Percentiles rank a stretch among this genome's conserved stretches.
phyloP scores from a whole-genome alignment of 2,329 filamentous ascomycete species.

The Chalaropsis thielavioides region DNA sequence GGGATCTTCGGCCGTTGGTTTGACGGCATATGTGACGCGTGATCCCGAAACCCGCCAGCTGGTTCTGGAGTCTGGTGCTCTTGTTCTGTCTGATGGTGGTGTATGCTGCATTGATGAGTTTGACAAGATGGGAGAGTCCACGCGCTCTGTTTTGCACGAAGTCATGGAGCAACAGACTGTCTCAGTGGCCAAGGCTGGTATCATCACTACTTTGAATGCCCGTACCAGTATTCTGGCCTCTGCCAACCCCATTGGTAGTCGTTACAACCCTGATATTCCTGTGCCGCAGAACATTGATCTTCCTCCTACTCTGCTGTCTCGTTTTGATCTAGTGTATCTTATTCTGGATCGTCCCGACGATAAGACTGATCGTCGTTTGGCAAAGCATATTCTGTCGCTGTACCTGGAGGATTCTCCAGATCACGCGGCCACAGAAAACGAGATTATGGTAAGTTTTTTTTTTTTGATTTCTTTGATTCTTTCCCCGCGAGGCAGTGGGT shows the following conservation, averaged over 20 bases:
- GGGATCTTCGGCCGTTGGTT: conserved; percentile 66
- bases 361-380: conserved; percentile 71
- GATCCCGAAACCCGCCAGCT: conserved; percentile 69
- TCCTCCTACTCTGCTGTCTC: conserved; percentile 81
- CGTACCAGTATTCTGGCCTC: conserved; percentile 91
- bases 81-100: conserved; percentile 67
- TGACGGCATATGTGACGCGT: conserved; percentile 67
- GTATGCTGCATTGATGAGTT: conserved; percentile 79
- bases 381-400: conserved; percentile 86
- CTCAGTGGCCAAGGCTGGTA: conserved; percentile 77
- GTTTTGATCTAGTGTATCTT: conserved; percentile 94
- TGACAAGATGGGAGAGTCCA: conserved; percentile 71
- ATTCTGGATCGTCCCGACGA: conserved; percentile 92
- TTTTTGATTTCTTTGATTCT: conserved; percentile 17
- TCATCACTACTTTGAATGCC: conserved; percentile 92
- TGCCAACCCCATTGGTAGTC: conserved; percentile 93
- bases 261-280: conserved; percentile 90
- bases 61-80: conserved; percentile 63
- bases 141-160: conserved; percentile 70
- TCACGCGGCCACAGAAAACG: conserved; percentile 56
- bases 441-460: conserved; percentile 56
- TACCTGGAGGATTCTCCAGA: conserved; percentile 92
- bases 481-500: not conserved
- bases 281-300: conserved; percentile 98
- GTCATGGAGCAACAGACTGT: conserved; percentile 83